Percentiles rank a stretch among this genome's conserved stretches.
Evolutionary conservation across 1,284 basidiomycete species (phyloP).

Genomic region (Retiboletus flavoniger): DNA sequence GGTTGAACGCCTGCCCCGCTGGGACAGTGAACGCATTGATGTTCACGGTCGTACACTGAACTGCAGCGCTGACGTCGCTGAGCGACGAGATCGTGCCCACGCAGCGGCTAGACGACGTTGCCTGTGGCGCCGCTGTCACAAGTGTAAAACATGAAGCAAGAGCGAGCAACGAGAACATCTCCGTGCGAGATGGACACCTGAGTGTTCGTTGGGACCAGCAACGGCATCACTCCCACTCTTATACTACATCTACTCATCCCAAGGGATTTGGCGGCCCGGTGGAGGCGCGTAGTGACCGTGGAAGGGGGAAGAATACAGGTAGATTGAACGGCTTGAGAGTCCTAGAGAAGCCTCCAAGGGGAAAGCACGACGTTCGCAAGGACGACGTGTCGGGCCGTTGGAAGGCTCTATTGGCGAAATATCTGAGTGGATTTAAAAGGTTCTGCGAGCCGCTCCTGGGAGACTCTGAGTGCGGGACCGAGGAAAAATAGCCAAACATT

Average conservation of each 20-base stretch:
- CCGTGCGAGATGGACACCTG: background rate
- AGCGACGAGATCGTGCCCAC: slow-evolving; percentile 32
- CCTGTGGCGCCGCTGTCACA: background rate
- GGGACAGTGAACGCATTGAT: slow-evolving; percentile 42
- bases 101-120: slow-evolving; percentile 13
- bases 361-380: background rate
- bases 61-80: slow-evolving; percentile 28
- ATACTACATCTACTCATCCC: background rate
- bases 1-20: slow-evolving; percentile 39
- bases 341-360: background rate
- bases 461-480: background rate
- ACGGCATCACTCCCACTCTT: background rate
- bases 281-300: background rate
- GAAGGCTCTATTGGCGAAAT: background rate
- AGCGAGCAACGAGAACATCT: slow-evolving; percentile 4
- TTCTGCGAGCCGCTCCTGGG: background rate
- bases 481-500: background rate
- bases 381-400: background rate
- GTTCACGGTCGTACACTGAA: slow-evolving; percentile 33
- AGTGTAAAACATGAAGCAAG: slow-evolving; percentile 1
- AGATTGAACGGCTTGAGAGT: background rate
- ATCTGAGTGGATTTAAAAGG: background rate
- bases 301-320: background rate
- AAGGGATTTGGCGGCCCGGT: background rate
- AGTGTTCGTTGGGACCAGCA: background rate